Evolutionary conservation across 176 grass and related monocot species (phyloP), one percentile per base, ranked within the genome.

Genomic region (Eragrostis curvula): DNA sequence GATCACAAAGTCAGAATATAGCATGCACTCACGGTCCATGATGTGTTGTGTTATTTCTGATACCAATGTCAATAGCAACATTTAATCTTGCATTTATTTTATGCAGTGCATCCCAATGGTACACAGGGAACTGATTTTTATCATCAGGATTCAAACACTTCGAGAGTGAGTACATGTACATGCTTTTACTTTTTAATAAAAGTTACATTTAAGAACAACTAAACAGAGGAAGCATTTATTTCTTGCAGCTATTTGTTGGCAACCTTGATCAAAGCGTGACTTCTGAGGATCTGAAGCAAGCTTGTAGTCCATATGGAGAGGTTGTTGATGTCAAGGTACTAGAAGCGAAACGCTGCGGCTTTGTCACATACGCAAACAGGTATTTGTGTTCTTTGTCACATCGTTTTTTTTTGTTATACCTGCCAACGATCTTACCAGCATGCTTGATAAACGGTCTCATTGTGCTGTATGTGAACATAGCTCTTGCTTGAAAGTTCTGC

Each of bases 221-320:
- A 41, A 79, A 48, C 29, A 59, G 39, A 80, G 18, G 11, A 39
- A 51, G 6, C 17, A 17, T 75, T 80, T 21, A 59, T 62, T 74
- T 3, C 52, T 82, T 81, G 40, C 74, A 94, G 92, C 57, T 94
- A 72, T 90, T 94, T 86, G 71, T 94, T 39, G 79, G 83, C 53
- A 46, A 60, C 14, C 79, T 94, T 80, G 83, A 84, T 55, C 59
- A 56, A 58, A 82, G 77, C 45, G 80, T 88, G 36, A 86, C 79
- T 81, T 71, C 73, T 73, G 88, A 83, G 72, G 83, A 86, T 88
- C 36, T 94, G 12, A 68, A 58, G 49, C 75, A 84, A 81, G 66
- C 79, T 39, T 94, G 88, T 78, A 73, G 70, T 68, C 88, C 67
- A 28, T 88, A 86, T 74, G 92, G 92, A 48, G 92, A 94, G 25